Evolutionary conservation across 208 protist species (phyloP).

Genomic region (Leishmania martiniquensis): DNA sequence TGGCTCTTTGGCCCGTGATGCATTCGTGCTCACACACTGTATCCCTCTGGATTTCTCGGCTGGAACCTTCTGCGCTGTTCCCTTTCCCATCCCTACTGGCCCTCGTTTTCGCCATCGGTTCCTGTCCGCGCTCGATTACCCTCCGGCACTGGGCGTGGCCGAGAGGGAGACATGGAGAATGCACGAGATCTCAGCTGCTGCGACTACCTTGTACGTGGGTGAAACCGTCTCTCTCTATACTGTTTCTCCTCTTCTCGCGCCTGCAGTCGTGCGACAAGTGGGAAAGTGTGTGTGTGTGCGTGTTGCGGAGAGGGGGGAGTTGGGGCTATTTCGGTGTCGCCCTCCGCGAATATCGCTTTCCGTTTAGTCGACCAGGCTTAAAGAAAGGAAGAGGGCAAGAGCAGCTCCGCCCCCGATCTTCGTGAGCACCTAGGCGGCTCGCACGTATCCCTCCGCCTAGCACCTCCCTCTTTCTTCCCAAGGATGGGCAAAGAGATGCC

Average conservation of each 20-base stretch:
- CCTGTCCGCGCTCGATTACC: not conserved
- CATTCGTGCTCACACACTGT: not conserved
- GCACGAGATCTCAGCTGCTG: too few species aligned
- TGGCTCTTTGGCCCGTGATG: not conserved
- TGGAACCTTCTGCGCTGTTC: not conserved
- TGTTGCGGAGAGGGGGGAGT: too few species aligned
- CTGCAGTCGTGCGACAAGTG: not conserved
- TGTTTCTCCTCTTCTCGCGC: not conserved
- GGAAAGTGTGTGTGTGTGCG: too few species aligned
- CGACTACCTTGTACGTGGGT: too few species aligned
- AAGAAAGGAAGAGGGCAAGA: not conserved
- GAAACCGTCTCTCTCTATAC: too few species aligned
- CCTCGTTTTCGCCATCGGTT: not conserved
- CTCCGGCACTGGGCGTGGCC: not conserved
- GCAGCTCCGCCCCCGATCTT: not conserved
- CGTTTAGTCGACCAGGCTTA: not conserved
- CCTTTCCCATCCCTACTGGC: not conserved
- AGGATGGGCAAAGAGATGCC: constrained; percentile 10
- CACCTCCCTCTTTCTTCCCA: not conserved
- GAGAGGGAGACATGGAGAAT: not conserved
- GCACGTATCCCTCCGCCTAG: not conserved
- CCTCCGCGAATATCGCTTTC: not conserved
- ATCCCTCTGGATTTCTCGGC: not conserved
- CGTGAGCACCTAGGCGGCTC: not conserved
- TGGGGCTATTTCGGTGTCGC: not conserved